Conservation (phyloP, 169 alveolate genomes). For the Plasmodium ovale region DNA sequence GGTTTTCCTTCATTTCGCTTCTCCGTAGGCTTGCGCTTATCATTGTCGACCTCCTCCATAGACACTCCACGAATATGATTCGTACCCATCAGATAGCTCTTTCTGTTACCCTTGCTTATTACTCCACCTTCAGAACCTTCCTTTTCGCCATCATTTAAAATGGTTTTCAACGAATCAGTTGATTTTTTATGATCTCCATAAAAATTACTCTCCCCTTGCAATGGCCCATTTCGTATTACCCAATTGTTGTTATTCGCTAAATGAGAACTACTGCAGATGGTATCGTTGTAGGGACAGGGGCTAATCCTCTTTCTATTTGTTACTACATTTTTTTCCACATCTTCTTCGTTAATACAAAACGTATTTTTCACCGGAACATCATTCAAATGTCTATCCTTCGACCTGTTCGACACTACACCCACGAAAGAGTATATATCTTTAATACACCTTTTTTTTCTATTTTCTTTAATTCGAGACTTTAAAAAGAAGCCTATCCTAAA, state of each 20-base stretch:
- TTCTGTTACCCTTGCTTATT: neutral
- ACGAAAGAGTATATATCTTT: neutral
- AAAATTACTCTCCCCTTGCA: no score
- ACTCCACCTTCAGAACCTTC: neutral
- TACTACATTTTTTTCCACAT: no score
- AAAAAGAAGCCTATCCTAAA: conserved; percentile 55
- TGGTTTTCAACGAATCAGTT: neutral
- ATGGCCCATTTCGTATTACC: no score
- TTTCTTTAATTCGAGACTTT: conserved; percentile 24
- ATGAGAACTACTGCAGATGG: no score
- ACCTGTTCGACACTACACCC: neutral
- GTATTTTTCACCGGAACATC: neutral
- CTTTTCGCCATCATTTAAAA: neutral
- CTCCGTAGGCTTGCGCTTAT: no score
- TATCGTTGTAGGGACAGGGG: no score
- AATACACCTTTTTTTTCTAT: neutral
- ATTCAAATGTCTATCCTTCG: neutral
- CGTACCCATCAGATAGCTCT: neutral
- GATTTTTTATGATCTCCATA: no score
- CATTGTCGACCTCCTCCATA: no score
- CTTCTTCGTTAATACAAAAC: no score
- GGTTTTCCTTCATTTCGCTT: neutral
- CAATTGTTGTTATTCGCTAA: no score
- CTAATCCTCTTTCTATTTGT: no score
- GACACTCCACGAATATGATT: no score